Base-by-base conservation (phyloP, 345 rosid species). In the Hevea brasiliensis region DNA sequence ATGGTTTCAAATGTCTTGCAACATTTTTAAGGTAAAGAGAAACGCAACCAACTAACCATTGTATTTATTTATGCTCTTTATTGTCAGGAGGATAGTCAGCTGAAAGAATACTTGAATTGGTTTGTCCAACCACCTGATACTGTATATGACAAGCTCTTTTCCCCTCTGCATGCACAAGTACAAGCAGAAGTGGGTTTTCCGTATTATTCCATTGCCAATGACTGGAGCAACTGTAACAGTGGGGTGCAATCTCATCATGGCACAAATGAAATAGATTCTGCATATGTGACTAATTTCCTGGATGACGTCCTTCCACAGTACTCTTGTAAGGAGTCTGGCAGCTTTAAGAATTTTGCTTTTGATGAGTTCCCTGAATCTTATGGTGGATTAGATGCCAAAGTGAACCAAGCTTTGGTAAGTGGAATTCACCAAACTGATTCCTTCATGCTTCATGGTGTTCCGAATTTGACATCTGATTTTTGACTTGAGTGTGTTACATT, bases 121-220 rank as follows among this genome's bases (percentile, higher is more conserved):
- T 69, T 35, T 60, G 77, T 61, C 12, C 68, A 79, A 18, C 61
- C 72, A 26, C 40, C 54, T 9, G 87, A 77, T 64, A 60, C 86
- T 10, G 66, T 73, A 23, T 82, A 84, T 68, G 75, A 65, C 81
- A 74, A 70, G 15, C 35, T 84, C 23, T 81, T 87, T 75, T 76
- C 89, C 8, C 88, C 89, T 18, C 65, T 83, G 73, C 85, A 85
- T 50, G 58, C 78, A 1, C 88, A 82, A 54, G 56, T 77, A 65
- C 89, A 79, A 32, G 68, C 72, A 13, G 87, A 81, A 80, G 58
- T 74, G 6, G 85, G 81, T 53, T 75, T 80, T 45, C 76, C 85
- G 21, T 61, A 64, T 77, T 71, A 81, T 51, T 64, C 85, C 62
- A 26, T 56, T 59, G 55, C 41, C 48, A 72, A 29, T 72, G 69